These are phyloP conservation scores for Chalciporus pseudorubinellus DNA, from an alignment of 768 basidiomycete species.

Conservation along the genomic window DNA sequence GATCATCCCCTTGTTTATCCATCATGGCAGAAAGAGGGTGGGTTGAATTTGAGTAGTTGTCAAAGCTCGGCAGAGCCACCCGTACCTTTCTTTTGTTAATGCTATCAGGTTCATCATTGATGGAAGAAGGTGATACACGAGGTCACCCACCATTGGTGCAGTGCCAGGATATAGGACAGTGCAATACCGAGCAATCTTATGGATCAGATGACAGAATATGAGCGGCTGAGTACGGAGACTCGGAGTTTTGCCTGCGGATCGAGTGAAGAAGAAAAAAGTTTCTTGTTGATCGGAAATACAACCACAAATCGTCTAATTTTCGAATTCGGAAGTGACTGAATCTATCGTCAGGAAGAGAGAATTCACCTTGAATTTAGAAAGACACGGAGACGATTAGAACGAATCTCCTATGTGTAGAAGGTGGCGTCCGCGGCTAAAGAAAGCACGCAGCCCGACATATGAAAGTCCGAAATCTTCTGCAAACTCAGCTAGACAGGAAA, in stretches of 20 bases:
- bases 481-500: conserved; percentile 29
- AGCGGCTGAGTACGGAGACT: conserved; percentile 19
- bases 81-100: conserved; percentile 16
- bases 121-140: conserved; percentile 25
- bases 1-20: conserved; percentile 10
- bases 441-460: conserved; percentile 26
- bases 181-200: conserved; percentile 9
- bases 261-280: conserved; percentile 18
- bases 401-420: conserved; percentile 14
- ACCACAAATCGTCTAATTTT: conserved; percentile 15
- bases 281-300: conserved; percentile 13
- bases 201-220: conserved; percentile 14
- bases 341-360: conserved; percentile 10
- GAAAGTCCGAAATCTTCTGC: conserved; percentile 31
- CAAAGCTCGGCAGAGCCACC: conserved; percentile 16
- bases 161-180: neutral
- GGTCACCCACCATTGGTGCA: conserved; percentile 17
- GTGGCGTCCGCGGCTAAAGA: conserved; percentile 26
- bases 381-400: conserved; percentile 23
- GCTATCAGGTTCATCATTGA: conserved; percentile 18
- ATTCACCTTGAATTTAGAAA: conserved; percentile 16
- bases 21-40: conserved; percentile 17
- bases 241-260: conserved; percentile 11
- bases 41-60: conserved; percentile 9
- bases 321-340: conserved; percentile 11